Percentiles rank a stretch among this genome's conserved stretches.
Evolutionary conservation across 1,284 basidiomycete genomes (phyloP).

Genomic region (Marasmius oreades): DNA sequence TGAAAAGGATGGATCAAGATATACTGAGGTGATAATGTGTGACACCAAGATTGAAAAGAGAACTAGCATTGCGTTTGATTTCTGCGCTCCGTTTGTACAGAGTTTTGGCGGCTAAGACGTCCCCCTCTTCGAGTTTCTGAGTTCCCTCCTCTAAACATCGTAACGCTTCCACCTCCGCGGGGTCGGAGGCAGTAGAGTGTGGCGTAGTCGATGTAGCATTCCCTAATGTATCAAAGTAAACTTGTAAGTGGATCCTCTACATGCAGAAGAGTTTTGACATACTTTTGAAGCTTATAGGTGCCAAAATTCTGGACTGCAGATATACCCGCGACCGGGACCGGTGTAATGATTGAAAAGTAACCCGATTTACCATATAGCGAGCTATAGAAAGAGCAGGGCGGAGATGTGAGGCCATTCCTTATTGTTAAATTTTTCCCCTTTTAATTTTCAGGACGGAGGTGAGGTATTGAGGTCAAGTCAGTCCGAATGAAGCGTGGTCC

Average conservation of each 20-base stretch:
- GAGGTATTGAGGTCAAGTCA: not conserved
- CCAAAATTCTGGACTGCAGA: constrained; percentile 6
- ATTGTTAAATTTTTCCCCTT: constrained; percentile 2
- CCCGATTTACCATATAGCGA: not conserved
- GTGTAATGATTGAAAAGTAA: not conserved
- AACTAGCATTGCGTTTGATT: constrained; percentile 79
- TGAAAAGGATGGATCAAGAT: constrained; percentile 26
- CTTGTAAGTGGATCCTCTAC: not conserved
- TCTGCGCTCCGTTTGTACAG: constrained; percentile 80
- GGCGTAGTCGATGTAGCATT: constrained; percentile 83
- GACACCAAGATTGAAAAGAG: constrained; percentile 86
- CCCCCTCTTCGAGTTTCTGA: constrained; percentile 85
- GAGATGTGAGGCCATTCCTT: not conserved
- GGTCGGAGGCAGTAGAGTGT: constrained; percentile 79
- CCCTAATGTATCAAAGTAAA: constrained; percentile 38
- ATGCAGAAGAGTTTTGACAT: constrained; percentile 9
- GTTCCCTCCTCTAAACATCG: constrained; percentile 86
- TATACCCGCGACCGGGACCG: constrained; percentile 1
- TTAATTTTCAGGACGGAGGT: not conserved
- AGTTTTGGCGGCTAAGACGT: constrained; percentile 75
- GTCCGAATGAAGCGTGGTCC: not conserved
- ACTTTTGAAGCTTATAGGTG: constrained; percentile 16
- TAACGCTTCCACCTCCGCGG: constrained; percentile 79
- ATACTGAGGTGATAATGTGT: constrained; percentile 85
- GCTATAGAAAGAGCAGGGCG: not conserved